Conservation (phyloP, 768 basidiomycete genomes). For the Russula lepida region DNA sequence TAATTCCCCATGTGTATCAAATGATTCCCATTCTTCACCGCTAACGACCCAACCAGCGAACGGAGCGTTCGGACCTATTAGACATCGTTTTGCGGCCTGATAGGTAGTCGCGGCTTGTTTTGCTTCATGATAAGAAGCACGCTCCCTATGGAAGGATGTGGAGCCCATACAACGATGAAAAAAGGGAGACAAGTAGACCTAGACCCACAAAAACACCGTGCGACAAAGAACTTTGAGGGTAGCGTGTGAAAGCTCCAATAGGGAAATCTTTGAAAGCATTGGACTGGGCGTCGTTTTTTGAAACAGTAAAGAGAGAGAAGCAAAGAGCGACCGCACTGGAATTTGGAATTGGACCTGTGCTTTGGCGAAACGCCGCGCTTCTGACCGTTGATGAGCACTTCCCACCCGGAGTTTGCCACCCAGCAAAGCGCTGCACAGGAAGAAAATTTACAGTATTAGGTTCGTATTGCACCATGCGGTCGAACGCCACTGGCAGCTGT, state of each 20-base stretch:
- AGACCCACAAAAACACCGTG: slow-evolving; percentile 16
- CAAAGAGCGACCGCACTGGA: slow-evolving; percentile 36
- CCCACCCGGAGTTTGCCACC: slow-evolving; percentile 44
- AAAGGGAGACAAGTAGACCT: slow-evolving; percentile 4
- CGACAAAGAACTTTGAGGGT: slow-evolving; percentile 21
- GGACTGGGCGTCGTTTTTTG: slow-evolving; percentile 33
- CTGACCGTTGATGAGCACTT: slow-evolving; percentile 73
- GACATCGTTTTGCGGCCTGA: slow-evolving; percentile 40
- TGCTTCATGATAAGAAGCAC: slow-evolving; percentile 36
- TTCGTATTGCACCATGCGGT: neutral
- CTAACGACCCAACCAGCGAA: slow-evolving; percentile 60
- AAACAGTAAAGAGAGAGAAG: neutral
- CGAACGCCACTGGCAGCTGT: neutral
- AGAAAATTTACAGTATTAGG: neutral
- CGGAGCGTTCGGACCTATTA: slow-evolving; percentile 37
- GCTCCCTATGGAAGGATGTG: slow-evolving; percentile 9
- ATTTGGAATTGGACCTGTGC: slow-evolving; percentile 53
- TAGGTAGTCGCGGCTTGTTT: slow-evolving; percentile 41
- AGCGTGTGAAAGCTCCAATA: slow-evolving; percentile 40
- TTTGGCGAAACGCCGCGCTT: slow-evolving; percentile 70
- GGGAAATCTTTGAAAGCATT: slow-evolving; percentile 41
- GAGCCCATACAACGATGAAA: neutral
- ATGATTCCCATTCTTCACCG: slow-evolving; percentile 46
- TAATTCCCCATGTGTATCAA: slow-evolving; percentile 26
- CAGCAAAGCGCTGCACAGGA: slow-evolving; percentile 55